Evolutionary conservation across 139 green algal species (phyloP).

Genomic region (Tetradesmus obliquus): DNA sequence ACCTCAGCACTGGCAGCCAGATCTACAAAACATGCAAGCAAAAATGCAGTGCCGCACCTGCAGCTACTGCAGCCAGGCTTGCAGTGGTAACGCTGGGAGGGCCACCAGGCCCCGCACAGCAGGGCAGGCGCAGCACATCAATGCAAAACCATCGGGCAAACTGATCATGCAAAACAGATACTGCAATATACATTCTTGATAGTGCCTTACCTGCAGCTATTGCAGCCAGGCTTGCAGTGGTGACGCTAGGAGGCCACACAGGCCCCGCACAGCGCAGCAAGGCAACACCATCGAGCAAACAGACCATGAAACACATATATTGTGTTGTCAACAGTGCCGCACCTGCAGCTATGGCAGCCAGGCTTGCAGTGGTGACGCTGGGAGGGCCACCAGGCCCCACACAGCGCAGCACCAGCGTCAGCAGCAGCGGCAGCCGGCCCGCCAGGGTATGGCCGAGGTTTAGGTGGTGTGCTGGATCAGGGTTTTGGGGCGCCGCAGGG

Average conservation of each 20-base stretch:
- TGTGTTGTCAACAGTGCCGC: no score
- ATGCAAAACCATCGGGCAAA: no score
- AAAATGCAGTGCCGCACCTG: neutral
- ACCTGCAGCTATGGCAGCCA: neutral
- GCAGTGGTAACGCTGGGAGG: neutral
- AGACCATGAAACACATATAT: no score
- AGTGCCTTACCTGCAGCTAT: no score
- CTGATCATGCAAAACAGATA: no score
- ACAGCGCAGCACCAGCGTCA: conserved; percentile 9
- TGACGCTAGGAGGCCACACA: no score
- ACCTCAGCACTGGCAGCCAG: no score
- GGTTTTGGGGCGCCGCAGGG: neutral
- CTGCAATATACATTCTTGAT: no score
- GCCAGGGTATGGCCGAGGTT: neutral
- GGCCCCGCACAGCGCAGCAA: no score
- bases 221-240: neutral
- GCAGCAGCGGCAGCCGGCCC: neutral
- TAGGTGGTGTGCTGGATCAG: neutral
- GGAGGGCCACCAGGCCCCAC: neutral
- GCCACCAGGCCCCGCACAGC: neutral
- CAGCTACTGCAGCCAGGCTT: neutral
- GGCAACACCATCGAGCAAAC: no score
- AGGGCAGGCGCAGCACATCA: neutral
- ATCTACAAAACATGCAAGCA: no score
- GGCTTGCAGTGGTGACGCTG: neutral